Evolutionary conservation across 2,329 filamentous ascomycete species (phyloP), one percentile per base, ranked within the genome.

Genomic region (Colletotrichum cordylinicola): DNA sequence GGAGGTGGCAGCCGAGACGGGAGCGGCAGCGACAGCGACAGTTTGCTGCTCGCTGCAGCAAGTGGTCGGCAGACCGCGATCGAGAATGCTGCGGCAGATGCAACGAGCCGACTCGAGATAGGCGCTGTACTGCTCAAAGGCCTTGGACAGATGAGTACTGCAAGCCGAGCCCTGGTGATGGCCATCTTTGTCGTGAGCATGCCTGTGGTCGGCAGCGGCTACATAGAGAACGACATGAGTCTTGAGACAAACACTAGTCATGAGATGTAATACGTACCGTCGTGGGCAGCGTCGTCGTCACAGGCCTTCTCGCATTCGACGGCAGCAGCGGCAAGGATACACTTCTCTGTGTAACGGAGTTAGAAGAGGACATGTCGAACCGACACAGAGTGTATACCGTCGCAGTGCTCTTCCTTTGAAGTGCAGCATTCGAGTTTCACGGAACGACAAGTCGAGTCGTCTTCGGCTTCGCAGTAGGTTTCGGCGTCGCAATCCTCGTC

Each of bases 61-160:
- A 8, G 79, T 77, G 2, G 79, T 79, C 33, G 81, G 61, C 70
- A 80, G 60, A 33, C 81, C 80, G 61, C 75, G 74, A 0, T 82
- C 82, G 60, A 85, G 79, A 29, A 84, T 79, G 67, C 78, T 81
- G 43, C 82, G 83, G 77, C 84, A 85, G 75, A 85, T 85, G 78
- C 84, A 85, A 3, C 83, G 83, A n/a, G 82, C 82, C 12, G 81
- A 80, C 58, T 84, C 81, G n/a, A 85, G 80, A 64, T 84, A 84
- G 69, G 79, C 80, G 73, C 79, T 82, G 67, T 85, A 85, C 60
- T 82, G 81, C 21, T 83, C 80, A 60, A 84, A 83, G 1, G 84
- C 83, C 29, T 79, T 80, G 65, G 77, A 73, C 1, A 85, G 79
- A 65, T 85, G 84, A 37, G 80, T 80, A 48, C 67, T 80, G 62